Evolutionary conservation across 2,329 filamentous ascomycete genomes (phyloP).

Genomic region (Diplocarpon mali): DNA sequence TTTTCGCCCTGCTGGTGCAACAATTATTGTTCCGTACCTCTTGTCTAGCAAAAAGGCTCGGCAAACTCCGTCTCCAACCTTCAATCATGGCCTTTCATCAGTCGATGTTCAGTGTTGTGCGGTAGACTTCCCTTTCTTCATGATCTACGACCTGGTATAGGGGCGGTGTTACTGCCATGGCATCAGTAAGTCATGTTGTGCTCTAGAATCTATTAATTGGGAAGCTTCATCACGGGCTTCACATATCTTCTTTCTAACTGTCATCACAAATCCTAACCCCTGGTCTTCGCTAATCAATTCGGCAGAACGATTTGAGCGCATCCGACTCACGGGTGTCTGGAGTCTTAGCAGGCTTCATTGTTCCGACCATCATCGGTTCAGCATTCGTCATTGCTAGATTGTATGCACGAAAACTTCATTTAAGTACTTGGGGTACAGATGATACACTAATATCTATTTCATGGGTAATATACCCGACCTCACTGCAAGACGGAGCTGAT

Average conservation of each 20-base stretch:
- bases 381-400: conserved; percentile 13
- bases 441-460: conserved; percentile 12
- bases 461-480: conserved; percentile 5
- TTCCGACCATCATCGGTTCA: conserved; percentile 9
- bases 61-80: too few species aligned
- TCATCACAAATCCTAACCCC: background rate
- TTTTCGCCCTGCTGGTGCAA: too few species aligned
- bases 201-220: too few species aligned
- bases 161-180: too few species aligned
- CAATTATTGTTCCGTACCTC: too few species aligned
- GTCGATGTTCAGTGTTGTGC: too few species aligned
- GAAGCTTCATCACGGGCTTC: too few species aligned
- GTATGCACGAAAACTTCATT: conserved; percentile 12
- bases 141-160: too few species aligned
- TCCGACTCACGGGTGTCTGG: conserved; percentile 7
- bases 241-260: background rate
- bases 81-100: too few species aligned
- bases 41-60: too few species aligned
- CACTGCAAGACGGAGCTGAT: background rate
- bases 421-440: conserved; percentile 10
- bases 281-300: background rate
- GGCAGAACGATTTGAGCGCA: background rate
- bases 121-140: too few species aligned
- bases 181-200: too few species aligned
- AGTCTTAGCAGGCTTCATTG: conserved; percentile 9